Evolutionary conservation across 2,329 filamentous ascomycete genomes (phyloP).

Genomic region (Tolypocladium nubicola): DNA sequence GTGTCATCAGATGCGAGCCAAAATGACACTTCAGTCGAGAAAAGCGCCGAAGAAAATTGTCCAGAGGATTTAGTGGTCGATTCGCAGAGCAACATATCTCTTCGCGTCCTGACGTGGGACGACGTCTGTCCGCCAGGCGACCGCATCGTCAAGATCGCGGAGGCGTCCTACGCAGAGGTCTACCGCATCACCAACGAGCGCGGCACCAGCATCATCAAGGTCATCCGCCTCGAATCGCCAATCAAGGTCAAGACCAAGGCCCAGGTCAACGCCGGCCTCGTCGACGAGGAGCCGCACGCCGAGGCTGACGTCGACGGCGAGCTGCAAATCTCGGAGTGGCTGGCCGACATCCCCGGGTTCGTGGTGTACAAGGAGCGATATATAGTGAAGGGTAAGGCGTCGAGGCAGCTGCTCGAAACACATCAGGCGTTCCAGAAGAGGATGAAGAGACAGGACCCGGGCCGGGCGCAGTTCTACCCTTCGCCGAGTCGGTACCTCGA

Average conservation of each 20-base stretch:
- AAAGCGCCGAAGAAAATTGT: conserved; percentile 5
- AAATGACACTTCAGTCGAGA: background rate
- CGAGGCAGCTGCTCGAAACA: conserved; percentile 44
- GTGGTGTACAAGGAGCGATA: conserved; percentile 57
- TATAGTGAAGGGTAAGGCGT: conserved; percentile 44
- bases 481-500: conserved; percentile 49
- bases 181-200: conserved; percentile 50
- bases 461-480: conserved; percentile 49
- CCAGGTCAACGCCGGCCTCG: conserved; percentile 40
- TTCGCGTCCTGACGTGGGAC: conserved; percentile 42
- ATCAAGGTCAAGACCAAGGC: conserved; percentile 47
- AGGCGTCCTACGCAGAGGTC: conserved; percentile 57
- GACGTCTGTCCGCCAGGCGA: conserved; percentile 45
- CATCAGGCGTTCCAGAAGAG: conserved; percentile 46
- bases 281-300: conserved; percentile 48
- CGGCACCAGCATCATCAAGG: conserved; percentile 55
- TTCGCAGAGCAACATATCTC: conserved; percentile 9
- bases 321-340: conserved; percentile 51
- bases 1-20: background rate
- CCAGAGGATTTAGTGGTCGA: background rate
- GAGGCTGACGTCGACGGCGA: conserved; percentile 47
- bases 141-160: conserved; percentile 51
- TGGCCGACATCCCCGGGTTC: conserved; percentile 54
- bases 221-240: conserved; percentile 47
- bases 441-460: conserved; percentile 44